Percentiles rank a stretch among this genome's conserved stretches.
Conservation (phyloP, 1,284 basidiomycete species). For the Cryptococcus maquisensis region DNA sequence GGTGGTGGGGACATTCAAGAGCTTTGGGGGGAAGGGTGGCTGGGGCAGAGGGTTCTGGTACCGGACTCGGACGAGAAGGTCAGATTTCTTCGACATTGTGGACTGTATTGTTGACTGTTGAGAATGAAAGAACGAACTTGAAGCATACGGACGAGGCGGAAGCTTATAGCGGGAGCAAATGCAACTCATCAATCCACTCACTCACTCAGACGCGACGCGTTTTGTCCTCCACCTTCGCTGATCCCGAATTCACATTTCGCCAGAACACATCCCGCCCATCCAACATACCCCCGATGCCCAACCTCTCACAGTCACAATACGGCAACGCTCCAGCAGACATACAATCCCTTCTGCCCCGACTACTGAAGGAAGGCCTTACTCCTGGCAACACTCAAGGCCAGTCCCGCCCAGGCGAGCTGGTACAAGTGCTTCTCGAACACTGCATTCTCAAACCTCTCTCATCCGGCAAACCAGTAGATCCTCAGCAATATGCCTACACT, state of each 20-base stretch:
- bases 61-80: constrained; percentile 84
- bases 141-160: neutral
- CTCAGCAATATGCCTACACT: constrained; percentile 29
- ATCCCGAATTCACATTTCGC: neutral
- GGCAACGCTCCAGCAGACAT: neutral
- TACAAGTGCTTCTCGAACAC: constrained; percentile 34
- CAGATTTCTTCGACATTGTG: constrained; percentile 48
- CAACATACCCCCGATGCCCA: neutral
- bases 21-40: constrained; percentile 90
- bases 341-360: constrained; percentile 25
- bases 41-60: constrained; percentile 88
- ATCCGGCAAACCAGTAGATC: neutral
- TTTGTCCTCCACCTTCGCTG: neutral
- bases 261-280: neutral
- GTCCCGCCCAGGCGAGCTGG: constrained; percentile 19
- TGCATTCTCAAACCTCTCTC: constrained; percentile 31
- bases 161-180: neutral
- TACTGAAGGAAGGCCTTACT: constrained; percentile 35
- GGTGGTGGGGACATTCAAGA: constrained; percentile 80
- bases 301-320: neutral
- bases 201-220: neutral
- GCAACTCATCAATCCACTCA: neutral
- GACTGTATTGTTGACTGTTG: neutral
- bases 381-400: constrained; percentile 7
- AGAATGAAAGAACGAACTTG: neutral